Conservation (phyloP, 2,329 filamentous ascomycete species). For the Ceratocystis destructans region DNA sequence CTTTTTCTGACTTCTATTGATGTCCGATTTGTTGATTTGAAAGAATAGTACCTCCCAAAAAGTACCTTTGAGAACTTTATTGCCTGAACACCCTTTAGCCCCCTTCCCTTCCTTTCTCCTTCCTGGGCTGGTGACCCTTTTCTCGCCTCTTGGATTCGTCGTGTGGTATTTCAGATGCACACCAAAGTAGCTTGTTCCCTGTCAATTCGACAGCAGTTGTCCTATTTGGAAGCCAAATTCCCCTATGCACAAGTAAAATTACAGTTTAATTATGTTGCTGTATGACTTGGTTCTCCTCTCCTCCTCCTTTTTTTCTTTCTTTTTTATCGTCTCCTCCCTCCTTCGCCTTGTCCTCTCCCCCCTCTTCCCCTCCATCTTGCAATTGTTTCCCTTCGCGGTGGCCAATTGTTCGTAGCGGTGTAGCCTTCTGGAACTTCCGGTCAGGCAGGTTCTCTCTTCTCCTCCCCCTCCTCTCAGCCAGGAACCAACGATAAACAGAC, state of each 20-base stretch:
- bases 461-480: no score
- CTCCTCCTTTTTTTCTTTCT: not conserved
- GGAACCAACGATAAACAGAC: not conserved
- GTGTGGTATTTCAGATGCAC: not conserved
- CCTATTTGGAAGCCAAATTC: not conserved
- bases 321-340: not conserved
- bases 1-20: not conserved
- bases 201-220: not conserved
- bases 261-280: not conserved
- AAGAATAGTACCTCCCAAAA: not conserved
- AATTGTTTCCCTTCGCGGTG: not conserved
- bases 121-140: not conserved
- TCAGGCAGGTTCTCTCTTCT: not conserved
- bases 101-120: not conserved
- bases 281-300: not conserved
- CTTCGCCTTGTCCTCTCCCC: not conserved
- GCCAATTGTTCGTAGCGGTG: not conserved
- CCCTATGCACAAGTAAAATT: not conserved
- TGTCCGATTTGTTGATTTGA: not conserved
- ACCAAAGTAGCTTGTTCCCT: not conserved
- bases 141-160: not conserved
- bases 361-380: not conserved
- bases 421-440: not conserved
- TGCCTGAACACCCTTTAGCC: not conserved
- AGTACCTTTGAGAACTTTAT: not conserved